Evolutionary conservation across 2,329 filamentous ascomycete species (phyloP).

Genomic region (Fusarium sp.): DNA sequence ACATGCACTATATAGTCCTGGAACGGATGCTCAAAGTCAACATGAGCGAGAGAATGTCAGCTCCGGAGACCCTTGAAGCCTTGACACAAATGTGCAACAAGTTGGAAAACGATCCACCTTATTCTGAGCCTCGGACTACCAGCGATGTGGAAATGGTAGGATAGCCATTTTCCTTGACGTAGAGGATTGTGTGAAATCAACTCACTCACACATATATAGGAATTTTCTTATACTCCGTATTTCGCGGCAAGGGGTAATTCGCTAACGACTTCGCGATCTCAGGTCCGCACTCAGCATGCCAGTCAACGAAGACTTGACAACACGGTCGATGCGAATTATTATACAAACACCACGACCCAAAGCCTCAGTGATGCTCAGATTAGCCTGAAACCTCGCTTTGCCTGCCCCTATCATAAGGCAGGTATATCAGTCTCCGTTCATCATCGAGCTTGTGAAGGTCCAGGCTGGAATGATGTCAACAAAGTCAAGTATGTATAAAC

Average conservation of each 20-base stretch:
- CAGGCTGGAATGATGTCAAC: neutral
- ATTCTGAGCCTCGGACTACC: accelerated
- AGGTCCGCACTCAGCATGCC: neutral
- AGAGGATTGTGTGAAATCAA: neutral
- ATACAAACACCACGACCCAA: neutral
- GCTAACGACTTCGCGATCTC: neutral
- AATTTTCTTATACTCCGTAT: neutral
- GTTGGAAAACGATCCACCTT: neutral
- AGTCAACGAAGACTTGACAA: accelerated
- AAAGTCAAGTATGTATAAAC: neutral
- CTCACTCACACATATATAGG: neutral
- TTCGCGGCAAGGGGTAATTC: accelerated
- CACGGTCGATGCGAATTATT: neutral
- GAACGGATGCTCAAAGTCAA: neutral
- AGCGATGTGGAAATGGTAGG: neutral
- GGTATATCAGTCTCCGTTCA: neutral
- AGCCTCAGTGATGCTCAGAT: neutral
- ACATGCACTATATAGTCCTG: neutral
- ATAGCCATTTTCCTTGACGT: neutral
- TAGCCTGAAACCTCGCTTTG: accelerated
- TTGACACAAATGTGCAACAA: accelerated
- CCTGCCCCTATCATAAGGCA: neutral
- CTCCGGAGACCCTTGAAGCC: accelerated
- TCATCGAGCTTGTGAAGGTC: neutral
- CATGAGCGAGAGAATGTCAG: neutral